A percentile compares a stretch with the other conserved stretches of the same genome.
Conservation (phyloP, 225 moss, liverwort and hornwort genomes). For the Marchantia paleacea region DNA sequence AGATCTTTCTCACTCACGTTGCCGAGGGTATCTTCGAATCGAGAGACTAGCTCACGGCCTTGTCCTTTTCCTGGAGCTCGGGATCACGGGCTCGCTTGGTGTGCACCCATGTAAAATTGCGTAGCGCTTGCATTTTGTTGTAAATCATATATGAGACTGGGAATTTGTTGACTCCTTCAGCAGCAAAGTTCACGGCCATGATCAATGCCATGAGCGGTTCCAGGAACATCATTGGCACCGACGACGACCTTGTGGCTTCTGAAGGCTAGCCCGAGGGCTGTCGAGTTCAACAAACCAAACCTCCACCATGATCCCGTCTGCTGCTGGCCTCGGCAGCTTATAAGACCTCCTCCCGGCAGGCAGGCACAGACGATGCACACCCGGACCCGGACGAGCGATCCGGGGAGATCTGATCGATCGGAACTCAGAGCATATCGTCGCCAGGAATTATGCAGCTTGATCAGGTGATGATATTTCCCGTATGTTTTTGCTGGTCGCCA, state of each 20-base stretch:
- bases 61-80: conserved; percentile 8
- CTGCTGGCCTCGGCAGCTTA: not conserved
- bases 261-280: conserved; percentile 2
- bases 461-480: not conserved
- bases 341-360: not conserved
- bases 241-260: conserved; percentile 9
- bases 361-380: conserved; percentile 1
- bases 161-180: conserved; percentile 20
- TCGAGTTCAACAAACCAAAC: conserved; percentile 1
- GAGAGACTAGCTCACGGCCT: conserved; percentile 9
- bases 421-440: not conserved
- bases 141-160: conserved; percentile 13
- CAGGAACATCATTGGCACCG: conserved; percentile 6
- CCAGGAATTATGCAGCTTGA: not conserved
- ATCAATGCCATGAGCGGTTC: conserved; percentile 26
- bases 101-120: not conserved
- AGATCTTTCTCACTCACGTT: conserved; percentile 2
- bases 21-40: not conserved
- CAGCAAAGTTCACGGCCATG: conserved; percentile 20
- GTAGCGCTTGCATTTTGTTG: conserved; percentile 9
- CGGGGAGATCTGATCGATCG: not conserved
- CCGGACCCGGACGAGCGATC: not conserved
- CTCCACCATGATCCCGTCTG: conserved; percentile 4
- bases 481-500: not conserved
- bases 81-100: not conserved